Conservation (phyloP, 2,329 filamentous ascomycete genomes). For the Cucurbitaria berberidis region DNA sequence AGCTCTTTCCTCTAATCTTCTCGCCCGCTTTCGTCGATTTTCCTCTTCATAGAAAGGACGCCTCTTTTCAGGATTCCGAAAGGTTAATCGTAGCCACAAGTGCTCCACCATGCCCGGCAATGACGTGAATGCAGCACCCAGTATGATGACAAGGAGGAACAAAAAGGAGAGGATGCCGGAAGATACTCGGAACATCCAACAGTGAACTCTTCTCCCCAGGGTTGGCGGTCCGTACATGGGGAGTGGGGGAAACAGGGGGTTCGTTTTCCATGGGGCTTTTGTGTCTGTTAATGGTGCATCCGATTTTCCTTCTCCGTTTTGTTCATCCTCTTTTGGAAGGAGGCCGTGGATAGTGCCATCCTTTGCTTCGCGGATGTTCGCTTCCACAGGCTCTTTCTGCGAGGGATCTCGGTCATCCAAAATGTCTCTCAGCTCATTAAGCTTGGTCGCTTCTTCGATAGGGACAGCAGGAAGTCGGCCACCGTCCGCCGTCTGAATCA, state of each 20-base stretch:
- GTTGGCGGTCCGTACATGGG: conserved; percentile 82
- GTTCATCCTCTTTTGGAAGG: conserved; percentile 25
- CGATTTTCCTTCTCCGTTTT: conserved; percentile 51
- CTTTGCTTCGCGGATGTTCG: conserved; percentile 48
- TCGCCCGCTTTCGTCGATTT: conserved; percentile 60
- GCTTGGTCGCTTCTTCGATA: conserved; percentile 70
- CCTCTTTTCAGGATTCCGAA: conserved; percentile 64
- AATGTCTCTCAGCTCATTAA: conserved; percentile 68
- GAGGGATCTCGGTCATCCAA: conserved; percentile 50
- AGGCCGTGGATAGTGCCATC: conserved; percentile 52
- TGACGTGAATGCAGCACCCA: conserved; percentile 74
- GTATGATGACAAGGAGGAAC: conserved; percentile 77
- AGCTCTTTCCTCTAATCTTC: conserved; percentile 64
- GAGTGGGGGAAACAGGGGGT: conserved; percentile 83
- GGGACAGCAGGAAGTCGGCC: conserved; percentile 72
- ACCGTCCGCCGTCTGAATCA: conserved; percentile 72
- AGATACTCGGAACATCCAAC: conserved; percentile 66
- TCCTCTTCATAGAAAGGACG: conserved; percentile 80
- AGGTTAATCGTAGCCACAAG: conserved; percentile 61
- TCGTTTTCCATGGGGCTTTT: conserved; percentile 70
- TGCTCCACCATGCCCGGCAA: conserved; percentile 61
- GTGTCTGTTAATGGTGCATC: conserved; percentile 53
- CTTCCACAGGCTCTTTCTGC: conserved; percentile 31
- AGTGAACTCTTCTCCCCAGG: conserved; percentile 68
- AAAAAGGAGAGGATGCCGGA: conserved; percentile 78